Conservation (phyloP, 129 eudicot species). For the carrot (Daucus carota) region DH1_v3.0 NC_030388.2:21897001-21897500, state of each 20-base stretch:
- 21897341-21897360: conserved; percentile 41
- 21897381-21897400: conserved; percentile 37
- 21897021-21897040: background rate
- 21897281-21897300: background rate
- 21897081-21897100: background rate
- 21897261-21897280: background rate
- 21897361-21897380: conserved; percentile 39
- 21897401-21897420: conserved; percentile 31
- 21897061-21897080: background rate
- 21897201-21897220: no score
- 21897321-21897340: conserved; percentile 26
- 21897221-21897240: background rate
- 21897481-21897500: conserved; percentile 15
- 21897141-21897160: background rate
- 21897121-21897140: background rate
- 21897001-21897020: no score
- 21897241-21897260: background rate
- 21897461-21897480: conserved; percentile 13
- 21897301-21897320: conserved; percentile 8
- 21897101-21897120: background rate
- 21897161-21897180: background rate
- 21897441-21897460: conserved; percentile 12
- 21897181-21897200: background rate
- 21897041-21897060: background rate
- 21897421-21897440: conserved; percentile 28